A percentile compares a stretch with the other conserved stretches of the same genome.
Evolutionary conservation across 768 basidiomycete species (phyloP).

Genomic region (Lactarius deliciosus): DNA sequence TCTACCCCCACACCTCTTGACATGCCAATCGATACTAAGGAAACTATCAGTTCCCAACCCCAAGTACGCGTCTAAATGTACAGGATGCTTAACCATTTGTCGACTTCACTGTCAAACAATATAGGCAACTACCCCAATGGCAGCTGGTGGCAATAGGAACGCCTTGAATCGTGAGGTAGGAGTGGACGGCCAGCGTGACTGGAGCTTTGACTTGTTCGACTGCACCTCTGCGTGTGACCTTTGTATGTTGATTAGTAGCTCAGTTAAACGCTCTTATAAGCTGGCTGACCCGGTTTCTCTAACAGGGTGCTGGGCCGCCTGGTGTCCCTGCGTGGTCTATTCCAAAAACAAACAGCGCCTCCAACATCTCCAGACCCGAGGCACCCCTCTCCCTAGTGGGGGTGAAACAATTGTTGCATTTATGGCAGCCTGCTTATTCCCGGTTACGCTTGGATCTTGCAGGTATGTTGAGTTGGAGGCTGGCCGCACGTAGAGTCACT

Average conservation of each 20-base stretch:
- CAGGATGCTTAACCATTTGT: too few relatives aligned
- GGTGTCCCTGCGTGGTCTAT: conserved; percentile 45
- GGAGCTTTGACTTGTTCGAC: conserved; percentile 34
- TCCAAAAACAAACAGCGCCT: conserved; percentile 42
- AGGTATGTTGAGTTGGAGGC: conserved; percentile 35
- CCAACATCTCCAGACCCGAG: conserved; percentile 39
- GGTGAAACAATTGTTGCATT: conserved; percentile 43
- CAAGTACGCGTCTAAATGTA: too few relatives aligned
- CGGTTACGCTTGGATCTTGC: conserved; percentile 40
- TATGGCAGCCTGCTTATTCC: conserved; percentile 36
- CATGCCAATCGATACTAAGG: too few relatives aligned
- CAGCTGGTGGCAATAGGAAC: conserved; percentile 30
- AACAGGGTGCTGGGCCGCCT: conserved; percentile 40
- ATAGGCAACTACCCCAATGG: conserved; percentile 6
- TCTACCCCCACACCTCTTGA: too few relatives aligned
- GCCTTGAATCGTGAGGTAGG: conserved; percentile 32
- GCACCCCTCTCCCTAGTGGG: conserved; percentile 36
- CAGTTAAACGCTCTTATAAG: conserved; percentile 4
- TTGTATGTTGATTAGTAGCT: conserved; percentile 29
- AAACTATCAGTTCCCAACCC: too few relatives aligned
- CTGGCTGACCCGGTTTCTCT: conserved; percentile 19
- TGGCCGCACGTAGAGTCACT: not conserved
- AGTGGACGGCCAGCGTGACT: conserved; percentile 37
- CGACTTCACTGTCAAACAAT: too few relatives aligned
- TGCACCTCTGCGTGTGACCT: conserved; percentile 32